Evolutionary conservation across 352 stramenopile species (phyloP).

Genomic region (Ophiocytium majus): DNA sequence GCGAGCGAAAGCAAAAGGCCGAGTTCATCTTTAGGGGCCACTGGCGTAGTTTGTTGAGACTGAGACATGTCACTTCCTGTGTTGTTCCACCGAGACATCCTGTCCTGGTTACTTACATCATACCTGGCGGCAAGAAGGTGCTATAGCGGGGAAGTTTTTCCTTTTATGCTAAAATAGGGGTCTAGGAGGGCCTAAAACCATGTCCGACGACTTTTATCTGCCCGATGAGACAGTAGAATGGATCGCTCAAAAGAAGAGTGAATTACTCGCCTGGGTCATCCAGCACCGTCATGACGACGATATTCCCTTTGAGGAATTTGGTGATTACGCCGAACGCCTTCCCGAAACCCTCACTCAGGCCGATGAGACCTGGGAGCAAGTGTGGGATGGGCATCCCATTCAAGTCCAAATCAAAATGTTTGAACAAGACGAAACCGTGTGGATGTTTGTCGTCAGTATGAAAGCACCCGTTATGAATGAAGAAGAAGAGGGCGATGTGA

Average conservation of each 20-base stretch:
- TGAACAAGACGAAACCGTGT: not conserved
- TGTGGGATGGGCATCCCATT: not conserved
- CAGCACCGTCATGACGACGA: not conserved
- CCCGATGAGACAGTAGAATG: not conserved
- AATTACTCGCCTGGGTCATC: not conserved
- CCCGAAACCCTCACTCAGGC: not conserved
- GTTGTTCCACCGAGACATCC: not conserved
- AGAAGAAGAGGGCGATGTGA: not conserved
- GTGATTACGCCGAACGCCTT: not conserved
- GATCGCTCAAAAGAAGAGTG: not conserved
- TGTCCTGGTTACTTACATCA: not conserved
- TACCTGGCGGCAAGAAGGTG: not conserved
- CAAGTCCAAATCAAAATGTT: not conserved
- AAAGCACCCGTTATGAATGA: not conserved
- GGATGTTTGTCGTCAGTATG: not conserved
- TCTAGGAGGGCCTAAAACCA: not conserved
- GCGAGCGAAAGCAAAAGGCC: not conserved
- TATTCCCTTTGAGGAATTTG: not conserved
- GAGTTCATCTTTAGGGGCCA: too few relatives aligned
- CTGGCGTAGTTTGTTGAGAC: too few relatives aligned
- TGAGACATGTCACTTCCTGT: not conserved
- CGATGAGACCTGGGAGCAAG: not conserved
- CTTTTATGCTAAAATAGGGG: too few relatives aligned
- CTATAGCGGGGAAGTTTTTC: not conserved
- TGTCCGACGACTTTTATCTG: not conserved